A percentile compares a stretch with the other conserved stretches of the same genome.
These are phyloP conservation scores for Vaccinium myrtillus DNA, from an alignment of 148 eudicot genomes.

Conservation along the genomic window DNA sequence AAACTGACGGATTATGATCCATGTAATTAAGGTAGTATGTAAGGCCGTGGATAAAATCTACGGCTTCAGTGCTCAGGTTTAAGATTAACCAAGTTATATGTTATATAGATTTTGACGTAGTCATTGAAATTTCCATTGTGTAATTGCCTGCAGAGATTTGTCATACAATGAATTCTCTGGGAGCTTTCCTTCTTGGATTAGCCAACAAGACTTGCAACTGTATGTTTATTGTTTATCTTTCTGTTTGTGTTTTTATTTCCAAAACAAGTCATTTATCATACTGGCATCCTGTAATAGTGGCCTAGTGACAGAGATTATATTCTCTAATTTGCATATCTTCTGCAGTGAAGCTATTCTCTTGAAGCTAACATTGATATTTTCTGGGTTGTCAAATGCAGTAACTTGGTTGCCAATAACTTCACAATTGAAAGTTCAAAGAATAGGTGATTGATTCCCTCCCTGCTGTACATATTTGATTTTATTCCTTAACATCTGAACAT, in stretches of 20 bases:
- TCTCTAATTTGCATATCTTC: background rate
- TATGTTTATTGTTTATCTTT: slow-evolving; percentile 26
- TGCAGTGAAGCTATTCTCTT: background rate
- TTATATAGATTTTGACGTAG: background rate
- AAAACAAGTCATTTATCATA: background rate
- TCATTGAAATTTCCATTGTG: slow-evolving; percentile 2
- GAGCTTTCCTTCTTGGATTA: slow-evolving; percentile 75
- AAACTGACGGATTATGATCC: background rate
- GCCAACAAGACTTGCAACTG: slow-evolving; percentile 51
- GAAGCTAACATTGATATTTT: background rate
- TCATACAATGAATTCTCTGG: slow-evolving; percentile 84
- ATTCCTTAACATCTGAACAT: background rate
- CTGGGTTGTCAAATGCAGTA: slow-evolving; percentile 46
- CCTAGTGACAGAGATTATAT: background rate
- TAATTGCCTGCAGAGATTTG: slow-evolving; percentile 66
- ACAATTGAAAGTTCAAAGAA: slow-evolving; percentile 41
- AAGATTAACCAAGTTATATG: background rate
- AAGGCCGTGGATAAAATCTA: background rate
- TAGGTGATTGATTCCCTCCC: slow-evolving; percentile 50
- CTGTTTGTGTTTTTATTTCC: background rate
- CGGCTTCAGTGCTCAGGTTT: background rate
- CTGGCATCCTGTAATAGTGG: background rate
- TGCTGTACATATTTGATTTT: background rate
- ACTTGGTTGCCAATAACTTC: slow-evolving; percentile 82
- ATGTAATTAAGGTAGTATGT: background rate